Base-by-base conservation (phyloP, 768 basidiomycete genomes). In the Psilocybe tampanensis region DNA sequence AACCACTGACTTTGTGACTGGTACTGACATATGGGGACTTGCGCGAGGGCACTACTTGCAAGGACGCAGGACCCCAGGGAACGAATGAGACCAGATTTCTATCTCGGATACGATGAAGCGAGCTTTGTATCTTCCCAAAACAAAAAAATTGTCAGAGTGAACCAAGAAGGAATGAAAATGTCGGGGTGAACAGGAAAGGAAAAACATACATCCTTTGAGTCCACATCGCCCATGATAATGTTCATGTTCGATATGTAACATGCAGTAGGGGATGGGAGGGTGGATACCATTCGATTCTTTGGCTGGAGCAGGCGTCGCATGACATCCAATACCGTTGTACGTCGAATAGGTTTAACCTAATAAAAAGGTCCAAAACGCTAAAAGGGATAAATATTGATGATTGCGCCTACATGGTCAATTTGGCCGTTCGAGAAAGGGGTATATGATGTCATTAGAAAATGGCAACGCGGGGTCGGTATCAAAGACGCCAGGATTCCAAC, bases 161-260 rank as follows among this genome's bases (percentile, higher is more conserved):
- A n/a, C n/a, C n/a, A n/a, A n/a, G 29, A 29, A 29, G 29, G 29
- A 29, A 29, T 9, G 33, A 41, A 18, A 32, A 39, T 23, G 29
- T 34, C 8, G 29, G 19, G 13, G 47, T 52, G 33, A 52, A 42
- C 43, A 34, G 55, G 21, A 45, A 19, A 36, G 15, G 15, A 34
- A 34, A 15, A 12, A 72, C 82, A 55, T 68, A 95, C 96, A 71
- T 98, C 97, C 17, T 94, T 95, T 1, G 97, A 95, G 68, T 99
- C 97, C 5, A 99, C 94, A 60, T 99, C 95, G n/a, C 96, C 96
- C 72, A 97, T 94, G 54, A 99, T 98, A 69, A 99, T 97, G 72
- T 98, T 98, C 64, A 99, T 80, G 64, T 95, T 95, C 22, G 95
- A 97, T 66, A 99, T 95, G 72, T 98, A 99, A 68, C 97, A 98